These are phyloP conservation scores for Lepraria neglecta DNA, from an alignment of 495 filamentous ascomycete genomes.

Conservation along the genomic window DNA sequence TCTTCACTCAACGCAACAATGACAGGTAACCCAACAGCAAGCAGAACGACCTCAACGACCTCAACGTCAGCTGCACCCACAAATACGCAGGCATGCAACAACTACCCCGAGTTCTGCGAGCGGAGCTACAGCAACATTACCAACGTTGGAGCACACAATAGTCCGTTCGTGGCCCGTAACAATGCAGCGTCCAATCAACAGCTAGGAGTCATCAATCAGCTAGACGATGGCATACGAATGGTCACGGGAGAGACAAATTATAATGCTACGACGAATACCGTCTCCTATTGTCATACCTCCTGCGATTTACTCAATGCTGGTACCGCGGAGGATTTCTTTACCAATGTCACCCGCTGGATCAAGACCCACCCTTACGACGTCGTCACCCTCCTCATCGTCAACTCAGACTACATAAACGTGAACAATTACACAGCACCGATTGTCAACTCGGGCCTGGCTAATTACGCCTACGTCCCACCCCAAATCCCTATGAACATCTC, in stretches of 20 bases:
- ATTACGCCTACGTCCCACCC: constrained; percentile 65
- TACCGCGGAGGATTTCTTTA: constrained; percentile 67
- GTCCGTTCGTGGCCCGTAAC: constrained; percentile 63
- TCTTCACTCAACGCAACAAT: constrained; percentile 28
- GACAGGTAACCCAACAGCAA: constrained; percentile 42
- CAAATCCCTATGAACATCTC: constrained; percentile 60
- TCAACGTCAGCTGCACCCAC: constrained; percentile 38
- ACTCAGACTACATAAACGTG: constrained; percentile 63
- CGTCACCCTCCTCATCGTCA: constrained; percentile 83
- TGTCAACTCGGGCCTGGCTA: constrained; percentile 58
- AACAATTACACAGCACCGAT: constrained; percentile 55
- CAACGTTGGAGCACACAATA: constrained; percentile 80
- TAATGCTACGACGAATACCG: constrained; percentile 44
- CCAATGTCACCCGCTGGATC: constrained; percentile 66
- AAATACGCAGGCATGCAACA: constrained; percentile 78
- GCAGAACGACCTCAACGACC: constrained; percentile 39
- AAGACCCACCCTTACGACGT: constrained; percentile 75
- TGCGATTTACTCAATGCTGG: constrained; percentile 78
- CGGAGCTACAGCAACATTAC: constrained; percentile 87
- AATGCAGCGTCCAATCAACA: constrained; percentile 75
- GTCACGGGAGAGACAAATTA: constrained; percentile 81
- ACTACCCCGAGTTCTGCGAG: constrained; percentile 74
- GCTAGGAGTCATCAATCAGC: constrained; percentile 60
- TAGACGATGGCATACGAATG: constrained; percentile 86
- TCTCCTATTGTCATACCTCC: constrained; percentile 66